Percentiles rank a stretch among this genome's conserved stretches.
These are phyloP conservation scores for Aureobasidium sp. DNA, from an alignment of 2,329 filamentous ascomycete species.

Conservation along the genomic window DNA sequence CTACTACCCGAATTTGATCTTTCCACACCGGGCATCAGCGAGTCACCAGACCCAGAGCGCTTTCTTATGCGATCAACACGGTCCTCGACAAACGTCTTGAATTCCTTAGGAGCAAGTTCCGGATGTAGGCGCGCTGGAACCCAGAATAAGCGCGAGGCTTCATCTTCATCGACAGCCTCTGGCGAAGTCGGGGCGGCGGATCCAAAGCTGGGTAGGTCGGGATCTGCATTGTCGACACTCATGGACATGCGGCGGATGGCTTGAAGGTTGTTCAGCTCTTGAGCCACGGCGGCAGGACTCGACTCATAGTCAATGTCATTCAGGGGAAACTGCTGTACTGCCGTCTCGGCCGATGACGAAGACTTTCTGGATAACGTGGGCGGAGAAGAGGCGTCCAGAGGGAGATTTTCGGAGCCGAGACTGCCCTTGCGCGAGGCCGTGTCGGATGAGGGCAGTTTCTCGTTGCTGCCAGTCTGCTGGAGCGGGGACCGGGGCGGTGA, in stretches of 20 bases:
- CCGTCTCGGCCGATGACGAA: constrained; percentile 30
- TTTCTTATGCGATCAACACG: constrained; percentile 84
- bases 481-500: constrained; percentile 22
- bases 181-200: constrained; percentile 59
- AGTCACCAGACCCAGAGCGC: constrained; percentile 63
- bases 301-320: constrained; percentile 87
- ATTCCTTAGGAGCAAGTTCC: constrained; percentile 89
- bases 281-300: constrained; percentile 78
- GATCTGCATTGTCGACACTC: constrained; percentile 68
- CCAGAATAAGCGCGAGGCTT: constrained; percentile 86
- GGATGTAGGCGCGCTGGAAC: constrained; percentile 91
- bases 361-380: constrained; percentile 33
- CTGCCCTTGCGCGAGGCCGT: constrained; percentile 15
- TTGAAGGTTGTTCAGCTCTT: constrained; percentile 87
- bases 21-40: constrained; percentile 54
- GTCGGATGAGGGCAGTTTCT: constrained; percentile 21
- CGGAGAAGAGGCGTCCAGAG: constrained; percentile 25
- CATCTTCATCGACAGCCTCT: constrained; percentile 69
- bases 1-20: constrained; percentile 51
- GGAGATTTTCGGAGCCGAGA: constrained; percentile 15
- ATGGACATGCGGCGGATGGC: constrained; percentile 89
- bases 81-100: constrained; percentile 93
- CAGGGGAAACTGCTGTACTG: constrained; percentile 51
- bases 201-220: constrained; percentile 69
- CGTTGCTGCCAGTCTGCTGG: constrained; percentile 32